Conservation (phyloP, 805 yeast genomes). For the Candida awuae region DNA sequence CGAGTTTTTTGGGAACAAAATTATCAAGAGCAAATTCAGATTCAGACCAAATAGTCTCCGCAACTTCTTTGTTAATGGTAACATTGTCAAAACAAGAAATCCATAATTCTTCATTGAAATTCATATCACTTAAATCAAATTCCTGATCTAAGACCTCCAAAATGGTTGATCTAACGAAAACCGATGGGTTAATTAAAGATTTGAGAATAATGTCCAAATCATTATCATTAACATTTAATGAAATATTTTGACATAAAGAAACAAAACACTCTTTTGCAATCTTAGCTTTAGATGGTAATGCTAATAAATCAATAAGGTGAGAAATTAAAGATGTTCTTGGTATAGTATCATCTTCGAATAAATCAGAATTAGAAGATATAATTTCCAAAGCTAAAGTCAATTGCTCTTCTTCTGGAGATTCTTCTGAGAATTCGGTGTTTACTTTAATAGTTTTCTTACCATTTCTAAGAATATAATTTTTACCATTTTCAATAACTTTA, state of each 20-base stretch:
- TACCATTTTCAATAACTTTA: conserved; percentile 61
- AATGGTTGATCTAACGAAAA: conserved; percentile 69
- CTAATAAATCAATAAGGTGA: conserved; percentile 58
- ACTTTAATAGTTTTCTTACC: conserved; percentile 40
- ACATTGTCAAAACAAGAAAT: conserved; percentile 72
- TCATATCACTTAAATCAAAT: conserved; percentile 45
- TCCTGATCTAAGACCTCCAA: conserved; percentile 84
- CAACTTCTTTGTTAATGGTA: conserved; percentile 50
- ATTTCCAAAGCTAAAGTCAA: conserved; percentile 69
- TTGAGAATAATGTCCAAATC: conserved; percentile 56
- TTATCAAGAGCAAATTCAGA: conserved; percentile 43
- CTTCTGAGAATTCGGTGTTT: conserved; percentile 68
- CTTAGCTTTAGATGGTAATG: conserved; percentile 70
- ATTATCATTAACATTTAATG: conserved; percentile 45
- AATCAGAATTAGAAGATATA: conserved; percentile 58
- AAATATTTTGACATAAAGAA: conserved; percentile 67
- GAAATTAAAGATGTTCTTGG: conserved; percentile 62
- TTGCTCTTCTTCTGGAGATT: conserved; percentile 85
- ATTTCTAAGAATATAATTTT: conserved; percentile 43
- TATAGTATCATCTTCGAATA: conserved; percentile 54
- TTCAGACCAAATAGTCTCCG: conserved; percentile 81
- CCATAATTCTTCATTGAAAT: conserved; percentile 52
- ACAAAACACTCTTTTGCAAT: conserved; percentile 76
- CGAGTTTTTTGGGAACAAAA: conserved; percentile 39
- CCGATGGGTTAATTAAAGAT: conserved; percentile 50